Evolutionary conservation across 106 monocot species (phyloP).

Genomic region (Acorus calamus): DNA sequence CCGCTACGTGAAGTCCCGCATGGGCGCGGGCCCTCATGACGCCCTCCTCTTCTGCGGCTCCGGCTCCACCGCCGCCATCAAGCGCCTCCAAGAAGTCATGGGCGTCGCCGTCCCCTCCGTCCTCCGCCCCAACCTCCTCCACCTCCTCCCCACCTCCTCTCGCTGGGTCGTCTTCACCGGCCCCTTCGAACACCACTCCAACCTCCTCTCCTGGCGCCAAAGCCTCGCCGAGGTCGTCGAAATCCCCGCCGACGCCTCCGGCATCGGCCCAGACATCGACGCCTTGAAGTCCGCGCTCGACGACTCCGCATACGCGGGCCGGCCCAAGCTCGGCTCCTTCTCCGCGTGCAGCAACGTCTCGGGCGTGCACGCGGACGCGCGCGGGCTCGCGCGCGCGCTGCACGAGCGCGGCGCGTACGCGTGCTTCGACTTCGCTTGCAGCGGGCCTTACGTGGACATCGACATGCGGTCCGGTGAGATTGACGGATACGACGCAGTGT

Average conservation of each 20-base stretch:
- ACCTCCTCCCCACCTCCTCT: constrained; percentile 19
- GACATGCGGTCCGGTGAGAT: constrained; percentile 43
- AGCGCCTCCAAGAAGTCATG: constrained; percentile 69
- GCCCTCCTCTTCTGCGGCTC: constrained; percentile 64
- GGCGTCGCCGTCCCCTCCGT: constrained; percentile 42
- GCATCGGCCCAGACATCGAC: constrained; percentile 15
- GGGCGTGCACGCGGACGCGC: constrained; percentile 46
- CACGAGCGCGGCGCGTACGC: constrained; percentile 57
- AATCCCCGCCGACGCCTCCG: constrained; percentile 39
- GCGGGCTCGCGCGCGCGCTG: constrained; percentile 42
- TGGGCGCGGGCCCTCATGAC: constrained; percentile 36
- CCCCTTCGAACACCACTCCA: constrained; percentile 85
- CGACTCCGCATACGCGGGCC: constrained; percentile 15
- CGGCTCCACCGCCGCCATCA: constrained; percentile 58
- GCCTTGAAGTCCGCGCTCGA: constrained; percentile 18
- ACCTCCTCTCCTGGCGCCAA: constrained; percentile 60
- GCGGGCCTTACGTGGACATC: constrained; percentile 47
- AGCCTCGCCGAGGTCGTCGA: constrained; percentile 64
- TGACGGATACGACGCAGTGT: constrained; percentile 73
- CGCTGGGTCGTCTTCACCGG: constrained; percentile 67
- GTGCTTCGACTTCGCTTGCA: constrained; percentile 68
- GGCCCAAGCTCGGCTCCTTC: constrained; percentile 65
- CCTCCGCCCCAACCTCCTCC: constrained; percentile 25
- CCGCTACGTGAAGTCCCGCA: constrained; percentile 38
- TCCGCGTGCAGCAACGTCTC: constrained; percentile 81